Evolutionary conservation across 176 grass and related monocot species (phyloP).

Genomic region (Thalia dealbata): DNA sequence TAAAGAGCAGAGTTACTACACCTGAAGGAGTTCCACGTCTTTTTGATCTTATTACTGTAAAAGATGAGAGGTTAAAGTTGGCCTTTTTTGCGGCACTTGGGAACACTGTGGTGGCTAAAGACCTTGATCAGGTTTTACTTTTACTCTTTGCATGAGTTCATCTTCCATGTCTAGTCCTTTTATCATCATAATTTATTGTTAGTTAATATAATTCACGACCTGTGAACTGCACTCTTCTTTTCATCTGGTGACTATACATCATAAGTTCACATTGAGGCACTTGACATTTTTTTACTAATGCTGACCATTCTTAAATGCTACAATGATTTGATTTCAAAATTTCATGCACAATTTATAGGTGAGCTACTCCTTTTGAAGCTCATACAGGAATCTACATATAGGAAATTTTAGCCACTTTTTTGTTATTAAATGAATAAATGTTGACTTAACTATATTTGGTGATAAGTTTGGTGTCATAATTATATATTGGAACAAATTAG

Average conservation of each 20-base stretch:
- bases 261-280: neutral
- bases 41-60: conserved; percentile 85
- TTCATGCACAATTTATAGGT: neutral
- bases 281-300: neutral
- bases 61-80: conserved; percentile 75
- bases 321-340: neutral
- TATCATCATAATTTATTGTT: no score
- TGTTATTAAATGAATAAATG: no score
- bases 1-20: conserved; percentile 52
- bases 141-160: neutral
- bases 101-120: conserved; percentile 71
- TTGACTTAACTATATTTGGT: neutral
- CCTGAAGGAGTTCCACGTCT: conserved; percentile 83
- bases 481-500: neutral
- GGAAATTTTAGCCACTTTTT: neutral
- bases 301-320: neutral
- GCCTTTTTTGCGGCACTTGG: conserved; percentile 71
- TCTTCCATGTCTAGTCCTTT: no score
- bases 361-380: neutral
- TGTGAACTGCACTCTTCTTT: neutral
- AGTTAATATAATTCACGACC: no score
- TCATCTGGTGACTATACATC: neutral
- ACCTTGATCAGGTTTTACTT: conserved; percentile 74
- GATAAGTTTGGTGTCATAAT: no score
- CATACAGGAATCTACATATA: neutral